These are phyloP conservation scores for Penicillium brasilianum DNA, from an alignment of 2,329 filamentous ascomycete species.

Conservation along the genomic window DNA sequence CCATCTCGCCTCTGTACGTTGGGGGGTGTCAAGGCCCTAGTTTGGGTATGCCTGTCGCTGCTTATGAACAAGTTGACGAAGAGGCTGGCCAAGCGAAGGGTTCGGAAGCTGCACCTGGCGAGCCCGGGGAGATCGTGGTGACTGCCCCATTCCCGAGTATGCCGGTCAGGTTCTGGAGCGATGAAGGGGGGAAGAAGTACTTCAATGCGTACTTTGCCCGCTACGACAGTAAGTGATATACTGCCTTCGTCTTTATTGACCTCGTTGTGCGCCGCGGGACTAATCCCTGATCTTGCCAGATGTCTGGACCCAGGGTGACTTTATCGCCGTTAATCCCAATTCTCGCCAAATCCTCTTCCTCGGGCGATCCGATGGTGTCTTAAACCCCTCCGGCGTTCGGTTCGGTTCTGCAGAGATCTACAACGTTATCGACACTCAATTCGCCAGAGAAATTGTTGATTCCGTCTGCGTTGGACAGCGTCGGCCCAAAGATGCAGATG, in stretches of 20 bases:
- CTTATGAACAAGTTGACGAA: constrained; percentile 62
- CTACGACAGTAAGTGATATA: constrained; percentile 52
- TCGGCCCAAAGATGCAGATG: constrained; percentile 63
- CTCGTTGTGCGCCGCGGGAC: background rate
- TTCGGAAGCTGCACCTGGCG: constrained; percentile 63
- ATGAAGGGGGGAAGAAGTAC: constrained; percentile 61
- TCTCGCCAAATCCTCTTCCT: constrained; percentile 60
- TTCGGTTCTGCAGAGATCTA: constrained; percentile 85
- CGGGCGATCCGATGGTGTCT: constrained; percentile 67
- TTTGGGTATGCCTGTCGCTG: constrained; percentile 60
- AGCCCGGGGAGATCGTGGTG: constrained; percentile 75
- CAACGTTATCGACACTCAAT: constrained; percentile 64
- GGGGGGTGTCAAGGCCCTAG: constrained; percentile 61
- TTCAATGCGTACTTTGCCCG: constrained; percentile 61
- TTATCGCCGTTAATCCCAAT: constrained; percentile 70
- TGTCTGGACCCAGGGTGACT: constrained; percentile 74
- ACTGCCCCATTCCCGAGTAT: constrained; percentile 75
- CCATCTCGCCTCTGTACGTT: constrained; percentile 68
- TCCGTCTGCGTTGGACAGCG: constrained; percentile 82
- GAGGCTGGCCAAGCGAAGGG: constrained; percentile 55
- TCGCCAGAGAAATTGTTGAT: constrained; percentile 67
- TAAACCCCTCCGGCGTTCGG: constrained; percentile 80
- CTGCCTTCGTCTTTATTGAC: background rate
- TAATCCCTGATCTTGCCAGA: constrained; percentile 22
- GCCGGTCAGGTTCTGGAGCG: constrained; percentile 67